These are phyloP conservation scores for Plasmodium fragile DNA, from an alignment of 169 alveolate genomes.

Conservation along the genomic window DNA sequence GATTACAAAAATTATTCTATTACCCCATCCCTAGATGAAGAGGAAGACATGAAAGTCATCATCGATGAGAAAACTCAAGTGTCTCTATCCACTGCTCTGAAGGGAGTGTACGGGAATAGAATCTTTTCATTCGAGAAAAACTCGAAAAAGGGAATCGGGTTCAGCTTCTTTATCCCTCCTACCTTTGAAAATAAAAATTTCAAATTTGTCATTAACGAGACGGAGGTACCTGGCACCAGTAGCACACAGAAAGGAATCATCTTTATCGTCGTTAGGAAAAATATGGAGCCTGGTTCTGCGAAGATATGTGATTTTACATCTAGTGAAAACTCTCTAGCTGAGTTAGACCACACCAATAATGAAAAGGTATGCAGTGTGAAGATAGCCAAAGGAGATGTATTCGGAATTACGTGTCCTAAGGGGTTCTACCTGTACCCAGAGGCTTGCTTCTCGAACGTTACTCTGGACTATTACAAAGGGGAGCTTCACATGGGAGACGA, in stretches of 20 bases:
- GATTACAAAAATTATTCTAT: slow-evolving; percentile 13
- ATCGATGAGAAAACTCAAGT: not conserved
- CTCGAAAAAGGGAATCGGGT: slow-evolving; percentile 36
- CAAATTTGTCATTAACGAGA: slow-evolving; percentile 25
- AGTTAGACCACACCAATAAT: not conserved
- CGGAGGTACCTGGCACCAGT: not conserved
- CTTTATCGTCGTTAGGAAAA: slow-evolving; percentile 19
- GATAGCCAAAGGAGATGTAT: slow-evolving; percentile 46
- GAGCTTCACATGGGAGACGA: not conserved
- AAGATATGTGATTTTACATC: slow-evolving; percentile 66
- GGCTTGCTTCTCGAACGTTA: slow-evolving; percentile 37
- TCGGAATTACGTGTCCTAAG: slow-evolving; percentile 62
- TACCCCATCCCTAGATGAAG: not conserved
- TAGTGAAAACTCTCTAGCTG: slow-evolving; percentile 9
- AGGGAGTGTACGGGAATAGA: slow-evolving; percentile 67
- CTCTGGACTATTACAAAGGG: slow-evolving; percentile 36
- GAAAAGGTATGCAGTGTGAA: slow-evolving; percentile 29
- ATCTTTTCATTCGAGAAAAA: slow-evolving; percentile 22
- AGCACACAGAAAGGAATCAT: slow-evolving; percentile 34
- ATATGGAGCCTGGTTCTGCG: not conserved
- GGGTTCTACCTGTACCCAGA: slow-evolving; percentile 51
- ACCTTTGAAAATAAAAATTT: not conserved
- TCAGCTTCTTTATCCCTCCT: slow-evolving; percentile 64
- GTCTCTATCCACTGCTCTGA: slow-evolving; percentile 5
- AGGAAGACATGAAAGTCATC: slow-evolving; percentile 13